These are phyloP conservation scores for Euphorbia lathyris DNA, from an alignment of 345 rosid genomes.

Conservation along the genomic window DNA sequence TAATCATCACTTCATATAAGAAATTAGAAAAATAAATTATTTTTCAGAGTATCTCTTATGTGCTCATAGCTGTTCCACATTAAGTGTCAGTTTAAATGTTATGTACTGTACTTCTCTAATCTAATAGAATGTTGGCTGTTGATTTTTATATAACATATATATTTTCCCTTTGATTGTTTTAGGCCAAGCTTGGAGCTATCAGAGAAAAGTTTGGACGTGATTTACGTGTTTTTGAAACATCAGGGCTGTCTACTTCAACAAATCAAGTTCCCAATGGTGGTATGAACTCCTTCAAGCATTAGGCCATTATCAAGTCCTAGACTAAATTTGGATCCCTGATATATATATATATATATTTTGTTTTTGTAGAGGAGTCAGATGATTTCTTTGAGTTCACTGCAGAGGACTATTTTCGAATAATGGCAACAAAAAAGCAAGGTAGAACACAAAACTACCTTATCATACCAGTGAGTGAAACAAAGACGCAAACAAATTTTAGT, in stretches of 20 bases:
- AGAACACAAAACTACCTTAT: neutral
- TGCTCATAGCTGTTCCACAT: neutral
- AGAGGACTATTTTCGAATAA: constrained; percentile 59
- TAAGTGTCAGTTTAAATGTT: neutral
- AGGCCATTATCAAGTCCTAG: neutral
- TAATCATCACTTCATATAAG: neutral
- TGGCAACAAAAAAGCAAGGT: constrained; percentile 53
- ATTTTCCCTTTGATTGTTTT: constrained; percentile 8
- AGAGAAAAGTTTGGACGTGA: constrained; percentile 76
- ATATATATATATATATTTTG: constrained; percentile 4
- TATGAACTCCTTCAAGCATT: constrained; percentile 19
- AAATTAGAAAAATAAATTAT: neutral
- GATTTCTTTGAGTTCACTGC: constrained; percentile 85
- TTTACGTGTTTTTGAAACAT: constrained; percentile 72
- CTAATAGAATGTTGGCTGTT: neutral
- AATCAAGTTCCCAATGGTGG: constrained; percentile 43
- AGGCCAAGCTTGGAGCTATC: constrained; percentile 59
- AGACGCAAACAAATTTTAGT: neutral
- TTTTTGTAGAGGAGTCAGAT: constrained; percentile 61
- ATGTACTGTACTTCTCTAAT: neutral
- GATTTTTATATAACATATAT: neutral
- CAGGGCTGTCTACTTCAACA: constrained; percentile 32
- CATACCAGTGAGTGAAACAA: neutral
- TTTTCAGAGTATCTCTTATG: neutral
- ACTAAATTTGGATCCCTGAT: neutral